phyloP scores from a whole-genome alignment of 2,329 filamentous ascomycete species.

The Fusarium albosuccineum region DNA sequence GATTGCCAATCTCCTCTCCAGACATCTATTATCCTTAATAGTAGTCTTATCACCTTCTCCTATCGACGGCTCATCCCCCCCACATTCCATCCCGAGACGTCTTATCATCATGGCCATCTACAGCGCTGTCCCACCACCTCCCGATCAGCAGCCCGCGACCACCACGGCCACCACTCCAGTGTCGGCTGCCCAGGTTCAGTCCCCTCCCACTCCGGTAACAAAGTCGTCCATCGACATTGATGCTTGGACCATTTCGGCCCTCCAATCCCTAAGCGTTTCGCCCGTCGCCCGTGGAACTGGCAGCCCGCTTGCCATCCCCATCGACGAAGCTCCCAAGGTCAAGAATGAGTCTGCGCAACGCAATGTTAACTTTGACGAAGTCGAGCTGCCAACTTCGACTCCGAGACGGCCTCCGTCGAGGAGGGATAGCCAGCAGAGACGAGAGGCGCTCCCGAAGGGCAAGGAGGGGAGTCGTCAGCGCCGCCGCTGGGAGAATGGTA shows the following conservation, averaged over 20 bases:
- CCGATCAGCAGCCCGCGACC: conserved; percentile 50
- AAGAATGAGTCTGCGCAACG: conserved; percentile 31
- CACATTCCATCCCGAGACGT: conserved; percentile 13
- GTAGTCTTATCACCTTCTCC: conserved; percentile 9
- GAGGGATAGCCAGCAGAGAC: conserved; percentile 68
- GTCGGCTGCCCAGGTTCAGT: conserved; percentile 34
- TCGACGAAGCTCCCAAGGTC: conserved; percentile 67
- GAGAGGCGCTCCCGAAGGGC: conserved; percentile 85
- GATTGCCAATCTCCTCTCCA: background rate
- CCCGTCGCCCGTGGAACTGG: conserved; percentile 70
- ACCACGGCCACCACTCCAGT: conserved; percentile 38
- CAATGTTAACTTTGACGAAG: conserved; percentile 38
- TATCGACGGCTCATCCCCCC: background rate
- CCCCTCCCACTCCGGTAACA: conserved; percentile 43
- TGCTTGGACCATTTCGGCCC: conserved; percentile 73
- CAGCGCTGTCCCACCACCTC: conserved; percentile 65
- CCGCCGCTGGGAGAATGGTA: conserved; percentile 96
- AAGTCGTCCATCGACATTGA: conserved; percentile 68
- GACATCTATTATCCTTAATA: background rate
- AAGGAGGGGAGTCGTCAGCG: conserved; percentile 90
- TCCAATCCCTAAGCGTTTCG: conserved; percentile 68
- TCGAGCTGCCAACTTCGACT: conserved; percentile 46
- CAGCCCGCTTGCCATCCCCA: conserved; percentile 78
- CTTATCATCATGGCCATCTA: conserved; percentile 63
- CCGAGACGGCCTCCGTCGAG: conserved; percentile 61